Percentiles rank a stretch among this genome's conserved stretches.
phyloP scores from a whole-genome alignment of 345 rosid genomes.

The Populus davidiana region DNA sequence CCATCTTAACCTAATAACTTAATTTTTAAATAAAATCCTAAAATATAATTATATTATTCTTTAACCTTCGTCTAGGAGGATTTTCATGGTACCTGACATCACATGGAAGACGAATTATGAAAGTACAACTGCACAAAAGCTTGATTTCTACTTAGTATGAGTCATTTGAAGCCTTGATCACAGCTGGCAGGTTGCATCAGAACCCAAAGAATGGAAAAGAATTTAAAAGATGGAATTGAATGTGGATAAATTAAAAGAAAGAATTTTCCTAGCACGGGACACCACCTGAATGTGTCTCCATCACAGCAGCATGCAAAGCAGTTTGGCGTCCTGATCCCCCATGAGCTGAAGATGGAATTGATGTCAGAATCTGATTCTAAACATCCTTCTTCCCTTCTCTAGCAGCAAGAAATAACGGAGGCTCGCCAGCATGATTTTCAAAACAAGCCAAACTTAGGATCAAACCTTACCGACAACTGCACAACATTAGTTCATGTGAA shows the following conservation, averaged over 20 bases:
- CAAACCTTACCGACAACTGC: not conserved
- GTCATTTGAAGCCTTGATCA: not conserved
- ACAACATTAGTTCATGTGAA: not conserved
- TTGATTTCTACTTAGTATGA: not conserved
- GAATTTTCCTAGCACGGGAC: not conserved
- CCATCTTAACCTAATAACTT: too few species aligned
- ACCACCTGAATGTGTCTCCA: not conserved
- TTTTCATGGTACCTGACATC: not conserved
- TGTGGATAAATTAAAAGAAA: not conserved
- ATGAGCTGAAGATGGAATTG: not conserved
- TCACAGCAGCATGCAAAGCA: slow-evolving; percentile 2
- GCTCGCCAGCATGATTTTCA: not conserved
- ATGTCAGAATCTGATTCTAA: not conserved
- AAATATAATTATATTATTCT: too few species aligned
- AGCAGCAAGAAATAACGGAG: not conserved
- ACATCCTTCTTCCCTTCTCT: not conserved
- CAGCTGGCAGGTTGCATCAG: not conserved
- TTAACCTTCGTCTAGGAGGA: not conserved
- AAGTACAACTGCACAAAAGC: not conserved
- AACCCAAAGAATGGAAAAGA: not conserved
- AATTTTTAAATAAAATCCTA: too few species aligned
- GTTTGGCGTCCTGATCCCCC: not conserved
- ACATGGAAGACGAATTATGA: not conserved
- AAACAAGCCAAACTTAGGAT: not conserved
- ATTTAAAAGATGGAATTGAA: not conserved